phyloP scores from a whole-genome alignment of 106 monocot genomes.

The Dendrobium catenatum region DNA sequence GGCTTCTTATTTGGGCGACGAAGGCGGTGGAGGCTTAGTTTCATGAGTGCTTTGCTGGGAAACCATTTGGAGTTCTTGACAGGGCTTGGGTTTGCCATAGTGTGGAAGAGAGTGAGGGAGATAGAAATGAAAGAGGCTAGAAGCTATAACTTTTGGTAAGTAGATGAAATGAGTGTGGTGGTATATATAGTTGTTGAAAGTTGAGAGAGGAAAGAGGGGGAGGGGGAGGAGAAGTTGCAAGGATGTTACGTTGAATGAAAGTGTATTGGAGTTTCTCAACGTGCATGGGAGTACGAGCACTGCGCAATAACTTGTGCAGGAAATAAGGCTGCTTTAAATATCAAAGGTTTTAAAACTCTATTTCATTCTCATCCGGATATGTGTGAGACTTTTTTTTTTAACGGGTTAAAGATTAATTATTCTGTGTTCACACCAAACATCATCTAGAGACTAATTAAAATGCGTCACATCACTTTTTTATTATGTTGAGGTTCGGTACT shows the following conservation, averaged over 20 bases:
- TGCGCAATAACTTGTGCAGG: not conserved
- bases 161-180: not conserved
- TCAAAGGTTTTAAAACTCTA: not conserved
- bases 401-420: too few relatives aligned
- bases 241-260: constrained; percentile 16
- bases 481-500: too few relatives aligned
- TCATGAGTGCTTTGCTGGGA: constrained; percentile 7
- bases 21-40: constrained; percentile 12
- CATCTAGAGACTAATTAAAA: too few relatives aligned
- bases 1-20: not conserved
- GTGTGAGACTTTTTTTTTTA: too few relatives aligned
- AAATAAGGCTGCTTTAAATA: not conserved
- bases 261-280: constrained; percentile 14
- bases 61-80: constrained; percentile 19
- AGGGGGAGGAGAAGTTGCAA: constrained; percentile 9
- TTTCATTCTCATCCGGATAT: not conserved
- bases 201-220: not conserved
- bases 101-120: not conserved
- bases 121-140: not conserved
- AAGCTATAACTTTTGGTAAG: not conserved
- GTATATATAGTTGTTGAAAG: not conserved
- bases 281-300: not conserved
- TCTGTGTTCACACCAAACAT: too few relatives aligned
- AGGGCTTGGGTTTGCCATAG: not conserved
- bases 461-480: too few relatives aligned